Percentiles rank a stretch among this genome's conserved stretches.
Conservation (phyloP, 495 filamentous ascomycete species). For the Acidomyces sp. region DNA sequence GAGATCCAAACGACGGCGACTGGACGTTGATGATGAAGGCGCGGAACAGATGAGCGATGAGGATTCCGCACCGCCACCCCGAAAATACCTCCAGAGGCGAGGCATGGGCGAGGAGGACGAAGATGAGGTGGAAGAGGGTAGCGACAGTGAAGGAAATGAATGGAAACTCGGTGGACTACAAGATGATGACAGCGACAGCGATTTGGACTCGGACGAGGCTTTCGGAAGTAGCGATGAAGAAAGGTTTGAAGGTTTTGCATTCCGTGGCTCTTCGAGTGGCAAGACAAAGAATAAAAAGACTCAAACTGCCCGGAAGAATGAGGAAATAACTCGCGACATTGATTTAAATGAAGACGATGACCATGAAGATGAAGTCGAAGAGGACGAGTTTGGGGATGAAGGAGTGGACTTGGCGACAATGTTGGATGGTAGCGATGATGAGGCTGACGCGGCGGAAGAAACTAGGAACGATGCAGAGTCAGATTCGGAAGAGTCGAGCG, state of each 20-base stretch:
- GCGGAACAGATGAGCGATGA: slow-evolving; percentile 18
- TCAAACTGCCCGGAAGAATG: not conserved
- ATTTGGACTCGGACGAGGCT: slow-evolving; percentile 84
- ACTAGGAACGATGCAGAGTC: slow-evolving; percentile 13
- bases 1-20: slow-evolving; percentile 34
- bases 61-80: not conserved
- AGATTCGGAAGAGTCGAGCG: slow-evolving; percentile 19
- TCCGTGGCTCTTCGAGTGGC: slow-evolving; percentile 25
- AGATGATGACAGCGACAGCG: slow-evolving; percentile 33
- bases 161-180: slow-evolving; percentile 66
- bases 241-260: slow-evolving; percentile 29
- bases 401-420: slow-evolving; percentile 73
- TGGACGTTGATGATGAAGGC: slow-evolving; percentile 42
- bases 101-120: slow-evolving; percentile 20
- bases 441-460: slow-evolving; percentile 14
- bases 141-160: slow-evolving; percentile 76
- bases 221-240: slow-evolving; percentile 57
- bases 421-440: slow-evolving; percentile 44
- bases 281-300: slow-evolving; percentile 25
- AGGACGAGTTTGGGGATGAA: slow-evolving; percentile 59
- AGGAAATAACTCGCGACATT: slow-evolving; percentile 30
- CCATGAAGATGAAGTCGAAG: slow-evolving; percentile 41
- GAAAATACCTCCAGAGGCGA: slow-evolving; percentile 26
- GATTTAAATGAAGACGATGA: slow-evolving; percentile 44
- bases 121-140: slow-evolving; percentile 39